phyloP scores from a whole-genome alignment of 176 grass and related monocot genomes.

The Ensete ventricosum region DNA sequence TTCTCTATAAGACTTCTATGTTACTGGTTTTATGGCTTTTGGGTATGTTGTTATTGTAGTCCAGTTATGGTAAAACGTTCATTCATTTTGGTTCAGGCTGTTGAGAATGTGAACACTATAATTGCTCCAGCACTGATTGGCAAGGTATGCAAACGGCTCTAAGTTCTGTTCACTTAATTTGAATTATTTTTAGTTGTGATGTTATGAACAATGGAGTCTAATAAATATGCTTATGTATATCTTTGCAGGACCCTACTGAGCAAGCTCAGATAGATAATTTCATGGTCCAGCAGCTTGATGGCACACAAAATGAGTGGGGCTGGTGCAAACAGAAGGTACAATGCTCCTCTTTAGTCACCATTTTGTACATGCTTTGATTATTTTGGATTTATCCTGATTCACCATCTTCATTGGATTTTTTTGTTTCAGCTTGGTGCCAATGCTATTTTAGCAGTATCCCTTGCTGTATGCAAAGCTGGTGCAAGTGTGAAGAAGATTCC shows the following conservation, averaged over 20 bases:
- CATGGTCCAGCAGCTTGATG: conserved; percentile 95
- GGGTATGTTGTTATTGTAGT: too few species aligned
- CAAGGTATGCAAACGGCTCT: conserved; percentile 34
- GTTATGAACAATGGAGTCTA: background rate
- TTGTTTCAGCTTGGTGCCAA: conserved; percentile 76
- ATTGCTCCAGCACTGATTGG: conserved; percentile 71
- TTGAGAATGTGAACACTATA: conserved; percentile 72
- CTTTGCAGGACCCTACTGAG: conserved; percentile 57
- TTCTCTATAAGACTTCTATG: too few species aligned
- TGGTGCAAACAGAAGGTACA: conserved; percentile 96
- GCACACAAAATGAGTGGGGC: conserved; percentile 88
- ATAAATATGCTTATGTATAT: background rate
- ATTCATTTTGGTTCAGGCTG: conserved; percentile 34
- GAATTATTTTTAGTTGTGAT: background rate
- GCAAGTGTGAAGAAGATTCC: conserved; percentile 70
- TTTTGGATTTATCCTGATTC: background rate
- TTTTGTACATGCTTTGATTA: background rate
- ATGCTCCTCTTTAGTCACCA: background rate
- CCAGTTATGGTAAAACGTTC: background rate
- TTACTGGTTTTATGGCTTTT: too few species aligned
- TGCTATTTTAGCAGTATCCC: conserved; percentile 76
- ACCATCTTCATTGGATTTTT: background rate
- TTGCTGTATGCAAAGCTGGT: conserved; percentile 89
- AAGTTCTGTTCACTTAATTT: background rate
- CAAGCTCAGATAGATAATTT: conserved; percentile 75